Conservation (phyloP, 1,284 basidiomycete species). For the Apiotrichum sp. region DNA sequence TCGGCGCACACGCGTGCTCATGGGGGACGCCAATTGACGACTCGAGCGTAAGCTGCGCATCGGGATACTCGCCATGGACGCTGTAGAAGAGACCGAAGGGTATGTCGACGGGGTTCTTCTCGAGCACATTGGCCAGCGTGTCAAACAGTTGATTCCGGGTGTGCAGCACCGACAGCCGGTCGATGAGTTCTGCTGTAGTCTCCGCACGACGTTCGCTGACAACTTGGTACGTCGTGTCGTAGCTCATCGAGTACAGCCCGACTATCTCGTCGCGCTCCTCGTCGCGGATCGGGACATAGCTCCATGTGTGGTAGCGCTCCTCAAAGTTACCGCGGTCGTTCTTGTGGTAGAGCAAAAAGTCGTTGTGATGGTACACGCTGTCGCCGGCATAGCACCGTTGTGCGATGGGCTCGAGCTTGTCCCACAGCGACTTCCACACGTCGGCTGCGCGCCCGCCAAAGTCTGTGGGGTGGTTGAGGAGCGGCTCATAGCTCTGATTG, state of each 20-base stretch:
- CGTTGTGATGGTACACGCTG: constrained; percentile 21
- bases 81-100: constrained; percentile 37
- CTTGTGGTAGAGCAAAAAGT: constrained; percentile 22
- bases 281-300: constrained; percentile 31
- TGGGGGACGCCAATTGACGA: constrained; percentile 18
- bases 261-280: constrained; percentile 17
- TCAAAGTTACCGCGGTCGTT: constrained; percentile 17
- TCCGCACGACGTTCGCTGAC: constrained; percentile 28
- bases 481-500: not conserved
- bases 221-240: constrained; percentile 29
- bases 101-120: constrained; percentile 30
- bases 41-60: constrained; percentile 12
- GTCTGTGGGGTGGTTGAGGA: constrained; percentile 27
- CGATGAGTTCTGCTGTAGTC: constrained; percentile 31
- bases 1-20: constrained; percentile 1
- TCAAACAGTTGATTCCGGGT: constrained; percentile 25
- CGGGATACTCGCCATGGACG: not conserved
- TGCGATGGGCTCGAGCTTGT: constrained; percentile 19
- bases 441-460: constrained; percentile 28
- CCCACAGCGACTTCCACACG: constrained; percentile 29
- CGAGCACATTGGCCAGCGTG: constrained; percentile 22
- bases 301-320: constrained; percentile 36
- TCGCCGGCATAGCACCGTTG: constrained; percentile 19
- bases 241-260: constrained; percentile 32
- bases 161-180: constrained; percentile 23